Evolutionary conservation across 140 eudicot species (phyloP).

Genomic region (Eryngium alpinum): DNA sequence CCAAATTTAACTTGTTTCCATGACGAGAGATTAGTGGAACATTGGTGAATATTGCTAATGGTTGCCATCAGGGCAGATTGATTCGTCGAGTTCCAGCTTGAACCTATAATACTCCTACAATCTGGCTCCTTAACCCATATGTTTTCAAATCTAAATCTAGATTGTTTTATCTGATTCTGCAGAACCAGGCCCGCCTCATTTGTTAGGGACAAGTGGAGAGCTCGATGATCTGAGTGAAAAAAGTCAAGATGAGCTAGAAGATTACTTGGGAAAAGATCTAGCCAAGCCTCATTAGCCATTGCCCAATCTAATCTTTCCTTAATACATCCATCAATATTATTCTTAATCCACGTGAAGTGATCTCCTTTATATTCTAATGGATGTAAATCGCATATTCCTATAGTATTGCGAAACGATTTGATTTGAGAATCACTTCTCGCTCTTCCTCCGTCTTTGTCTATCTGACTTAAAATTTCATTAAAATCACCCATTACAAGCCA

Average conservation of each 20-base stretch:
- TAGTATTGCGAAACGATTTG: not conserved
- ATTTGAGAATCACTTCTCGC: not conserved
- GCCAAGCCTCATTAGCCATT: not conserved
- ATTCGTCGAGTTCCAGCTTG: not conserved
- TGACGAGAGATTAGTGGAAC: not conserved
- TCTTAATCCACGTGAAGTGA: not conserved
- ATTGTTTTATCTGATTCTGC: not conserved
- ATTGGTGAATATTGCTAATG: not conserved
- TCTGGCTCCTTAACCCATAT: not conserved
- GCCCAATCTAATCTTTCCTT: not conserved
- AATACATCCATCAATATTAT: not conserved
- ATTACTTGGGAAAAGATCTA: not conserved
- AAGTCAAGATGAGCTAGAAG: not conserved
- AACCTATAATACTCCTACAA: not conserved
- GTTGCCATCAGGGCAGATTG: not conserved
- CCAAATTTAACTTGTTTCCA: not conserved
- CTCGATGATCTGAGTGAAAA: not conserved
- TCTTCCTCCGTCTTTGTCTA: not conserved
- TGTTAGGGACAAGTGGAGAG: not conserved
- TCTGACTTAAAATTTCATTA: not conserved
- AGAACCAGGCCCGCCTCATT: accelerated
- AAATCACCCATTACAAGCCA: too few relatives aligned
- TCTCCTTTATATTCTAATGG: not conserved
- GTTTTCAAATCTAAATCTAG: not conserved
- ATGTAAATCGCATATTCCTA: not conserved